Evolutionary conservation across 2,329 filamentous ascomycete genomes (phyloP).

Genomic region (Plenodomus lindquistii): DNA sequence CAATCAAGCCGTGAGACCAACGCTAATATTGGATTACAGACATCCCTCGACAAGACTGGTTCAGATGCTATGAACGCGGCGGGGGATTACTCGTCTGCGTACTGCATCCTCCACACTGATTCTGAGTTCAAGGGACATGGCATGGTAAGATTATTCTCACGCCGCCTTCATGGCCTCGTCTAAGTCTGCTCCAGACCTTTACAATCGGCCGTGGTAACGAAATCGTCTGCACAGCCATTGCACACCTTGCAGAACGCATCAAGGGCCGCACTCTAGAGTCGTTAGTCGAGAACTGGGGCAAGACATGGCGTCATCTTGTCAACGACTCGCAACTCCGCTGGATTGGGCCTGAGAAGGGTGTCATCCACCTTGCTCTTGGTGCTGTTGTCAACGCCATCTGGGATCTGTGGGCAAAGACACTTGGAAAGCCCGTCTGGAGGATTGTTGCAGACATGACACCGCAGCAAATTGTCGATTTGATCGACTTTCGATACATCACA

Average conservation of each 20-base stretch:
- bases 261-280: slow-evolving; percentile 74
- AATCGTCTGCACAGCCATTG: slow-evolving; percentile 84
- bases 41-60: slow-evolving; percentile 94
- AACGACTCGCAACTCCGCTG: slow-evolving; percentile 88
- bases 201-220: slow-evolving; percentile 90
- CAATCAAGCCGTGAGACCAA: background rate
- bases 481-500: slow-evolving; percentile 94
- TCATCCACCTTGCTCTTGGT: slow-evolving; percentile 88
- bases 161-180: background rate
- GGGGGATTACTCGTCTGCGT: slow-evolving; percentile 91
- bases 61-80: slow-evolving; percentile 97
- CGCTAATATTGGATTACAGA: slow-evolving; percentile 48
- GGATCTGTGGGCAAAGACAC: slow-evolving; percentile 91
- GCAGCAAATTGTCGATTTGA: slow-evolving; percentile 82
- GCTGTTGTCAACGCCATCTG: slow-evolving; percentile 90
- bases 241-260: slow-evolving; percentile 75
- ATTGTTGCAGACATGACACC: slow-evolving; percentile 89
- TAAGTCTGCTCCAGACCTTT: slow-evolving; percentile 58
- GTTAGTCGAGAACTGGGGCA: slow-evolving; percentile 79
- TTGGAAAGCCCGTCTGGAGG: slow-evolving; percentile 86
- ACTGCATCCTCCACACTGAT: slow-evolving; percentile 87
- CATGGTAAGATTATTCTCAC: slow-evolving; percentile 60
- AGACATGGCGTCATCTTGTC: slow-evolving; percentile 90
- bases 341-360: slow-evolving; percentile 93
- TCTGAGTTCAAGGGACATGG: slow-evolving; percentile 72